These are phyloP conservation scores for Plasmodium fragile DNA, from an alignment of 169 alveolate genomes.

Conservation along the genomic window DNA sequence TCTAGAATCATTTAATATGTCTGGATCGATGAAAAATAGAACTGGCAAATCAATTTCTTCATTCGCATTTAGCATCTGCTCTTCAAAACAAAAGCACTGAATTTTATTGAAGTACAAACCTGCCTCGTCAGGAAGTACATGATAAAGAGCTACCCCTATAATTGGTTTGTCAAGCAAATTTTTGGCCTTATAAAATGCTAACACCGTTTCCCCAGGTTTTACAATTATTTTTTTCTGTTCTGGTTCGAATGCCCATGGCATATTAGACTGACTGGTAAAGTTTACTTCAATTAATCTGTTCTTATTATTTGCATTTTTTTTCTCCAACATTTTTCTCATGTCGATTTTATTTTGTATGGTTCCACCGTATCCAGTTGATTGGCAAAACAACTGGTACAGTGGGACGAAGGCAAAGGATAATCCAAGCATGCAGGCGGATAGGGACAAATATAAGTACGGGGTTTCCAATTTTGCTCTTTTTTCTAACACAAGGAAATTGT, in stretches of 20 bases:
- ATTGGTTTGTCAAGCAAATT: constrained; percentile 85
- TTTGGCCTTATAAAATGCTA: constrained; percentile 91
- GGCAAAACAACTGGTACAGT: constrained; percentile 85
- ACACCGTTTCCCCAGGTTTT: constrained; percentile 93
- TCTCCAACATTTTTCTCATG: constrained; percentile 9
- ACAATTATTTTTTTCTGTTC: constrained; percentile 88
- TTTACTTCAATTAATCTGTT: constrained; percentile 82
- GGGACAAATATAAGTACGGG: constrained; percentile 47
- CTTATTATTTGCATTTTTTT: constrained; percentile 50
- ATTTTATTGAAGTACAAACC: constrained; percentile 95
- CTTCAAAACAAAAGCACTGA: constrained; percentile 96
- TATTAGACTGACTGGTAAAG: constrained; percentile 84
- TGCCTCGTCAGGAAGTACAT: constrained; percentile 94
- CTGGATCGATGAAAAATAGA: constrained; percentile 94
- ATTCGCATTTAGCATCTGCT: constrained; percentile 94
- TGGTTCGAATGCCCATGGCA: constrained; percentile 92
- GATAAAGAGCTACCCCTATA: constrained; percentile 93
- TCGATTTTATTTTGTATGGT: constrained; percentile 38
- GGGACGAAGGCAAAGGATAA: constrained; percentile 86
- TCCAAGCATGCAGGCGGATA: constrained; percentile 82
- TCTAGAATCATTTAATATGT: constrained; percentile 90
- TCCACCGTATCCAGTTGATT: constrained; percentile 86
- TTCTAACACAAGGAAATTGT: constrained; percentile 11
- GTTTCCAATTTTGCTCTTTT: constrained; percentile 44
- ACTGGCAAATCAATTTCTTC: constrained; percentile 96